phyloP scores from a whole-genome alignment of 2,329 filamentous ascomycete genomes.

The Clarireedia hainanense region DNA sequence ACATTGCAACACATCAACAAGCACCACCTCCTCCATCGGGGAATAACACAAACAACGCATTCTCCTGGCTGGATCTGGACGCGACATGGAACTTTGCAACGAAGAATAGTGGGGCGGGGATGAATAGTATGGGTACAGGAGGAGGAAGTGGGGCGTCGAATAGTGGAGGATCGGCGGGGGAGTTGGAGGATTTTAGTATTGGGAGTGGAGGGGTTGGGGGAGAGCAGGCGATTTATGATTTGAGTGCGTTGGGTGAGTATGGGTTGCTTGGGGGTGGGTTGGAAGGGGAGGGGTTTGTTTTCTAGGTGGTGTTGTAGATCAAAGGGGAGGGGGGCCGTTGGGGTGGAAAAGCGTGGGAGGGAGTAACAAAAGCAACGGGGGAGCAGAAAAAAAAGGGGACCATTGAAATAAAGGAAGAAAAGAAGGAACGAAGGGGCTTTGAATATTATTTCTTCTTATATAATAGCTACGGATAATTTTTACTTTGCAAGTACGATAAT shows the following conservation, averaged over 20 bases:
- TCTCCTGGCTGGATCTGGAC: slow-evolving; percentile 27
- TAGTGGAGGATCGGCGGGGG: slow-evolving; percentile 14
- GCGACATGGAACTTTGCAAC: slow-evolving; percentile 27
- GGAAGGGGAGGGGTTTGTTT: slow-evolving; percentile 19
- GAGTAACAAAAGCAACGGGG: no score
- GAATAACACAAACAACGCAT: slow-evolving; percentile 7
- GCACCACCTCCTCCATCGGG: neutral
- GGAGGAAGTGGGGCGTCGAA: neutral
- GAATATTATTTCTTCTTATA: no score
- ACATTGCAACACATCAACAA: neutral
- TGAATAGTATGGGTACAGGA: neutral
- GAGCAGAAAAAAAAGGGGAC: no score
- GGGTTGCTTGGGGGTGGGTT: slow-evolving; percentile 19
- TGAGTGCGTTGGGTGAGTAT: slow-evolving; percentile 14
- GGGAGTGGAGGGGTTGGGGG: slow-evolving; percentile 4
- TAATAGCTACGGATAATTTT: no score
- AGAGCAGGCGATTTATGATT: slow-evolving; percentile 10
- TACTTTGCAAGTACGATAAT: no score
- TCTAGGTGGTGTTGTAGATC: slow-evolving; percentile 11
- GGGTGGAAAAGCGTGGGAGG: neutral
- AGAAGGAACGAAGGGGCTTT: no score
- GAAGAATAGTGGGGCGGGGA: slow-evolving; percentile 19
- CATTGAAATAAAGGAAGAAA: no score
- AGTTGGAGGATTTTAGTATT: slow-evolving; percentile 13
- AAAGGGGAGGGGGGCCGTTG: neutral